Evolutionary conservation across 495 filamentous ascomycete genomes (phyloP).

Genomic region (Poronia punctata): DNA sequence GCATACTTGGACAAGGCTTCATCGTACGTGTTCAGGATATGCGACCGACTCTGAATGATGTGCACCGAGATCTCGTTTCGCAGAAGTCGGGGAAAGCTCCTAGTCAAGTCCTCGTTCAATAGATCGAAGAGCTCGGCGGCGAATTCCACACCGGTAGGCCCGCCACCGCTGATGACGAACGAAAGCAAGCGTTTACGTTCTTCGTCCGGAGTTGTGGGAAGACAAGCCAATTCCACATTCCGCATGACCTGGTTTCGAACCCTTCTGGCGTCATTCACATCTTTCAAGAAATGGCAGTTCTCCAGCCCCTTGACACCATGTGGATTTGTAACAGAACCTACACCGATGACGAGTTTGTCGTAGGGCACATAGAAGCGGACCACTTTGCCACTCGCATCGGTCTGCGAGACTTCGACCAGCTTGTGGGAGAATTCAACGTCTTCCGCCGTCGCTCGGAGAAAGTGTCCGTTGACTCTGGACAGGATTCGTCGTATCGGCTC

Average conservation of each 20-base stretch:
- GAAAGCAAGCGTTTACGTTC: slow-evolving; percentile 83
- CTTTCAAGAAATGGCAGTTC: slow-evolving; percentile 89
- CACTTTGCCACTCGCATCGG: slow-evolving; percentile 59
- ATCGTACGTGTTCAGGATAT: slow-evolving; percentile 98
- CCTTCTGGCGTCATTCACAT: slow-evolving; percentile 79
- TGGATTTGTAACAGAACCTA: slow-evolving; percentile 87
- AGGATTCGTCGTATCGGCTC: slow-evolving; percentile 89
- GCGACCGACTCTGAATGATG: slow-evolving; percentile 84
- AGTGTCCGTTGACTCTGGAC: slow-evolving; percentile 72
- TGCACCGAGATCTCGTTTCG: slow-evolving; percentile 97
- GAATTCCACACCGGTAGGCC: slow-evolving; percentile 96
- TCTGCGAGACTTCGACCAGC: slow-evolving; percentile 77
- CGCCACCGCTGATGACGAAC: slow-evolving; percentile 91
- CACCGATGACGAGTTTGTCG: slow-evolving; percentile 94
- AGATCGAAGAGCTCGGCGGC: slow-evolving; percentile 94
- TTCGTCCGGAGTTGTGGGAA: slow-evolving; percentile 85
- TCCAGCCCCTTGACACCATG: slow-evolving; percentile 96
- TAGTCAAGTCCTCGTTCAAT: slow-evolving; percentile 86
- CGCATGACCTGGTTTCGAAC: slow-evolving; percentile 88
- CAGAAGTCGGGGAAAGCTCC: slow-evolving; percentile 78
- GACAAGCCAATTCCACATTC: slow-evolving; percentile 87
- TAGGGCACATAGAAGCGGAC: slow-evolving; percentile 91
- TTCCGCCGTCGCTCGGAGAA: slow-evolving; percentile 76
- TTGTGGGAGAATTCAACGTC: slow-evolving; percentile 88
- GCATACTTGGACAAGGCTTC: slow-evolving; percentile 89